Percentiles rank a stretch among this genome's conserved stretches.
Conservation (phyloP, 768 basidiomycete genomes). For the Pleurotus sapidus region DNA sequence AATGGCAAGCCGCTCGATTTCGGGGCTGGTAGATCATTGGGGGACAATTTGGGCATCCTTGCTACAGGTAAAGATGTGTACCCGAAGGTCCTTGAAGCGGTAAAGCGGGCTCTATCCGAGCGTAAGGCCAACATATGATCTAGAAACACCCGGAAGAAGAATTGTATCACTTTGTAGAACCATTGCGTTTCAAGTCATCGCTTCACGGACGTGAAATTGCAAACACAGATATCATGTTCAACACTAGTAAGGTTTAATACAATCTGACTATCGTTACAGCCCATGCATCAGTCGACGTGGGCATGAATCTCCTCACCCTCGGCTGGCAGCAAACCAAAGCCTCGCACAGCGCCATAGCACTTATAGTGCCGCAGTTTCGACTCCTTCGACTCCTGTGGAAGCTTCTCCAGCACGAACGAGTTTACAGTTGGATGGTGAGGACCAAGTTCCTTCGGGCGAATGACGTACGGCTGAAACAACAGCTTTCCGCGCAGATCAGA, state of each 20-base stretch:
- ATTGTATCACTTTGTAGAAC: too few relatives aligned
- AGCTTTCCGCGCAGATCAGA: neutral
- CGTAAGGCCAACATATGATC: constrained; percentile 26
- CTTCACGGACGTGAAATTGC: too few relatives aligned
- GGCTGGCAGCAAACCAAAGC: neutral
- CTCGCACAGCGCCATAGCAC: neutral
- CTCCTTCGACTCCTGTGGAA: neutral
- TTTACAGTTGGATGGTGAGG: neutral
- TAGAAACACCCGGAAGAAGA: too few relatives aligned
- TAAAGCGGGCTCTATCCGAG: constrained; percentile 52
- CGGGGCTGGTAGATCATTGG: constrained; percentile 80
- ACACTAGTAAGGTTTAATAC: too few relatives aligned
- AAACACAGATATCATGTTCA: too few relatives aligned
- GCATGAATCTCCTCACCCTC: neutral
- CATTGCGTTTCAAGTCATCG: too few relatives aligned
- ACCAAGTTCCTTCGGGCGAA: neutral
- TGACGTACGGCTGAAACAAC: constrained; percentile 1
- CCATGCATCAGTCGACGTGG: neutral
- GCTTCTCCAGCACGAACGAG: neutral
- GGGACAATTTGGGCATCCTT: constrained; percentile 84
- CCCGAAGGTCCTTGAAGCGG: constrained; percentile 64
- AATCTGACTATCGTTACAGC: too few relatives aligned
- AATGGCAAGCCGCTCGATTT: constrained; percentile 80
- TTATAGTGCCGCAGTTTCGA: neutral
- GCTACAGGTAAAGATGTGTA: constrained; percentile 78